Percentiles rank a stretch among this genome's conserved stretches.
Conservation (phyloP, 2,329 filamentous ascomycete genomes). For the Alternaria hordeiaustralica region DNA sequence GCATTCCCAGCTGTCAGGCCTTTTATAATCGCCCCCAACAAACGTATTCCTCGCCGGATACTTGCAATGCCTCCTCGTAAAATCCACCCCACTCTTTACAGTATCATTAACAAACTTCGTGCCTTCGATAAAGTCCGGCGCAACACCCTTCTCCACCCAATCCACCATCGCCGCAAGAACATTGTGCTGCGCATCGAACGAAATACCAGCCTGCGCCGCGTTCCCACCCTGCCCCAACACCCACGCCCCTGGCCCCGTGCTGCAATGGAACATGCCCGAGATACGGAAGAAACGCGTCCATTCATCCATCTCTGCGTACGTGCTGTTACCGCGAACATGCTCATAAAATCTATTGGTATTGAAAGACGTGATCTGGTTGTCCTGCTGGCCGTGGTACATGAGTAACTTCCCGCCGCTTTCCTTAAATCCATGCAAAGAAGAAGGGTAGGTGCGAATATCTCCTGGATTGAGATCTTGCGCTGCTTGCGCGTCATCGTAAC, state of each 20-base stretch:
- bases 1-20: conserved; percentile 33
- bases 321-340: conserved; percentile 37
- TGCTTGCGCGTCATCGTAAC: conserved; percentile 29
- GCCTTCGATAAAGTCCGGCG: conserved; percentile 46
- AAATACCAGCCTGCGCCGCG: conserved; percentile 22
- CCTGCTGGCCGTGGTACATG: conserved; percentile 53
- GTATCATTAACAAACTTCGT: conserved; percentile 48
- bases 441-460: conserved; percentile 46
- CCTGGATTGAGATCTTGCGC: conserved; percentile 45
- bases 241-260: conserved; percentile 54
- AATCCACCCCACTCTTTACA: conserved; percentile 49
- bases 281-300: conserved; percentile 59
- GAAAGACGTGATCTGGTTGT: conserved; percentile 53
- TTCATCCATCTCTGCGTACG: conserved; percentile 21
- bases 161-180: conserved; percentile 52
- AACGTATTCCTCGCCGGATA: conserved; percentile 11
- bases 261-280: conserved; percentile 61
- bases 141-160: conserved; percentile 51
- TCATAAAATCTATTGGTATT: conserved; percentile 56
- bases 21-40: conserved; percentile 30
- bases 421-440: conserved; percentile 40
- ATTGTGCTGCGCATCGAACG: conserved; percentile 23
- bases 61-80: conserved; percentile 57
- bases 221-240: conserved; percentile 35
- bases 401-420: conserved; percentile 53